A percentile compares a stretch with the other conserved stretches of the same genome.
These are phyloP conservation scores for Suillus spraguei DNA, from an alignment of 768 basidiomycete genomes.

Conservation along the genomic window DNA sequence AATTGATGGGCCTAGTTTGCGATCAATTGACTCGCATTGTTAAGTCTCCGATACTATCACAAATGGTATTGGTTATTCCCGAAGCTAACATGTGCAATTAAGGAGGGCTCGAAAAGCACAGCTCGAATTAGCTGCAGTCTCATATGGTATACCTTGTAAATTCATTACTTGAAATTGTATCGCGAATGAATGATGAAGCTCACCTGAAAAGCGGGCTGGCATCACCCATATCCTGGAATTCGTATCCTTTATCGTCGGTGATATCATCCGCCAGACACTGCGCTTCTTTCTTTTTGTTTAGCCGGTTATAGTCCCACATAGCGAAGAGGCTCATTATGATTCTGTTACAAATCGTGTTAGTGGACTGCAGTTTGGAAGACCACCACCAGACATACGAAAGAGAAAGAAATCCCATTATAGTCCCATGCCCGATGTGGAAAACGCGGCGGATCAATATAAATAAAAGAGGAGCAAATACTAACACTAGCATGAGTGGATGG, in stretches of 20 bases:
- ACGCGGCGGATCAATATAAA: conserved; percentile 41
- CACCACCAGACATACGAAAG: conserved; percentile 24
- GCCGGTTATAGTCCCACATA: conserved; percentile 50
- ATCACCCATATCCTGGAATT: conserved; percentile 53
- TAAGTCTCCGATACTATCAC: too few species aligned
- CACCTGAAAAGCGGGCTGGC: conserved; percentile 58
- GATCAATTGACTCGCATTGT: too few species aligned
- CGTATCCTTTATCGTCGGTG: conserved; percentile 37
- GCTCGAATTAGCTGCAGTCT: too few species aligned
- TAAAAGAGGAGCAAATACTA: conserved; percentile 45
- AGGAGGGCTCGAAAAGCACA: too few species aligned
- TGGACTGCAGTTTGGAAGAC: conserved; percentile 9
- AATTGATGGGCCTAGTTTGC: conserved; percentile 1
- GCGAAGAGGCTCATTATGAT: conserved; percentile 43
- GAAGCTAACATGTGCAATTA: background rate
- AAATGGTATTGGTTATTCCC: background rate
- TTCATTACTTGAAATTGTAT: background rate
- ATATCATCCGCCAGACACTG: conserved; percentile 48
- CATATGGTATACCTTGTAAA: conserved; percentile 1
- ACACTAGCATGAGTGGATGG: background rate
- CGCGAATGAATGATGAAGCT: background rate
- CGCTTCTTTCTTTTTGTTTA: conserved; percentile 53
- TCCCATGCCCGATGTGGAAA: conserved; percentile 41
- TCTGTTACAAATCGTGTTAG: conserved; percentile 37
- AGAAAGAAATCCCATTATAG: conserved; percentile 37